Base-by-base conservation (phyloP, 179 eudicot species). In the Nepenthes alata region DNA sequence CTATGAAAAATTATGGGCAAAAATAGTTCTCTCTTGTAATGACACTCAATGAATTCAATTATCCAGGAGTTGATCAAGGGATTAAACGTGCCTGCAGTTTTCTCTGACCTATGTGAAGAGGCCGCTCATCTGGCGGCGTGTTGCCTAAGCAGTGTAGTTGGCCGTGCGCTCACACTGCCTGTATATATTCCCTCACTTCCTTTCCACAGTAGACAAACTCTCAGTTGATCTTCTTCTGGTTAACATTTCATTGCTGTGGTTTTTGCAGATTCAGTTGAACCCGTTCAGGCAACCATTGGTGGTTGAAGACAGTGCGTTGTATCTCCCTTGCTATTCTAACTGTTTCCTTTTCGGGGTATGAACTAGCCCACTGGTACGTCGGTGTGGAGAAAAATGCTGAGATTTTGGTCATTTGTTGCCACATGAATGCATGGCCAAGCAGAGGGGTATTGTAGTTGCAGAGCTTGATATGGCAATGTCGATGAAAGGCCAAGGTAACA, bases 271-370 rank as follows among this genome's bases (percentile, higher is more conserved):
- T 59, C 89, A 86, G 69, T 56, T 89, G 47, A 91, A 86, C 73
- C 98, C 96, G 14, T 89, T 89, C 74, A 84, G 98, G 86, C 96
- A 89, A 64, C 98, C 98, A 53, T 54, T 91, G 72, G 83, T 70
- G 3, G 81, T 89, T 58, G 96, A 86, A 75, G 87, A 82, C 66
- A 71, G 77, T 60, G 85, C 77, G 54, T 63, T 89, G 37, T 55
- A 53, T 64, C 83, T 87, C 67, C 97, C 97, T 65, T 87, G 91
- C 78, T 87, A 84, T 65, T 87, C 91, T 14, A 89, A 87, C 62
- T 81, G 95, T 79, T 89, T 81, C 65, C 62, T 83, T 35, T 89
- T 87, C 37, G 97, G 90, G 35, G 70, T 85, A 39, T 82, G 74
- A 78, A 60, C 49, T 5, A 25, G 37, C 37, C 4, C 3, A 55